Conservation (phyloP, 129 eudicot genomes). For the Helianthus annuus region DNA sequence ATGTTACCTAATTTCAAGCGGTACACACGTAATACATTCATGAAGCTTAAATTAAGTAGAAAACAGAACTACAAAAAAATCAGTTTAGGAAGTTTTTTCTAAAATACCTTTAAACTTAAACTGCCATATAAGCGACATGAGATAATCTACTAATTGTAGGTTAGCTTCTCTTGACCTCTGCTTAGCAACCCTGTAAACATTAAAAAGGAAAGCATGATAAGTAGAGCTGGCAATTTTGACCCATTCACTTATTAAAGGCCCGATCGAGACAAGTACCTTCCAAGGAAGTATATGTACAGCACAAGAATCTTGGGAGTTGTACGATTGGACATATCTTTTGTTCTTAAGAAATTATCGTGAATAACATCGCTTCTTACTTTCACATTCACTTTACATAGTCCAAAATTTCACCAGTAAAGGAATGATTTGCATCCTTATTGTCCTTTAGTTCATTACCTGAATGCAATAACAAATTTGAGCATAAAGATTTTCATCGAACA, state of each 20-base stretch:
- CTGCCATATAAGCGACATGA: conserved; percentile 27
- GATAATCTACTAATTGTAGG: conserved; percentile 75
- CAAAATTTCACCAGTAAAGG: conserved; percentile 60
- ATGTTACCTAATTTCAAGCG: too few relatives aligned
- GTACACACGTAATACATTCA: too few relatives aligned
- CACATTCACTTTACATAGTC: conserved; percentile 59
- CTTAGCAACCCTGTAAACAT: conserved; percentile 51
- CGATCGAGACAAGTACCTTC: conserved; percentile 46
- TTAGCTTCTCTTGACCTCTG: conserved; percentile 81
- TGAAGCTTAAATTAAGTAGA: too few relatives aligned
- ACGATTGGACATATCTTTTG: conserved; percentile 73
- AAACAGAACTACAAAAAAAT: too few relatives aligned
- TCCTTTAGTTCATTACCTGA: not conserved
- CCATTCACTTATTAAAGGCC: not conserved
- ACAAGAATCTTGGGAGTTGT: conserved; percentile 67
- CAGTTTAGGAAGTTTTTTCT: too few relatives aligned
- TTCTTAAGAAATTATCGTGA: conserved; percentile 59
- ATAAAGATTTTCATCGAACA: too few relatives aligned
- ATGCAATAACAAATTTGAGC: too few relatives aligned
- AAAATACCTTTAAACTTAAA: too few relatives aligned
- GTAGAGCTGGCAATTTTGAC: not conserved
- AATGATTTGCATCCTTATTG: conserved; percentile 36
- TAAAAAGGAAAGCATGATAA: not conserved
- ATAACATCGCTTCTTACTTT: conserved; percentile 59
- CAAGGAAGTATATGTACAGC: conserved; percentile 79